These are phyloP conservation scores for Clonostachys rosea DNA, from an alignment of 2,329 filamentous ascomycete genomes.

Conservation along the genomic window DNA sequence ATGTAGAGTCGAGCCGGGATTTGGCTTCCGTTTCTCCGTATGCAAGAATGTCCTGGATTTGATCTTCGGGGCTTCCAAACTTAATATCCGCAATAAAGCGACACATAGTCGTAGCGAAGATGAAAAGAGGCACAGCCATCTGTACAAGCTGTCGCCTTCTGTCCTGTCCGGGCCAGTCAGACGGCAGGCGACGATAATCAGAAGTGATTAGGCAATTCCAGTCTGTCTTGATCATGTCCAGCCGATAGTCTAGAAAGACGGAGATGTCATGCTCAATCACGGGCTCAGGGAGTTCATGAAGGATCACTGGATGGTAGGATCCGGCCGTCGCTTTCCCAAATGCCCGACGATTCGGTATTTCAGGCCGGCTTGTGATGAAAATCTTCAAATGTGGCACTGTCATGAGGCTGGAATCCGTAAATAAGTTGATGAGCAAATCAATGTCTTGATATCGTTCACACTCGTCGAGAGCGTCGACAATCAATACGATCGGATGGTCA, in stretches of 20 bases:
- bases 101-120: slow-evolving; percentile 14
- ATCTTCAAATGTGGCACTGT: not conserved
- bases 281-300: slow-evolving; percentile 20
- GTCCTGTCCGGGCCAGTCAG: slow-evolving; percentile 3
- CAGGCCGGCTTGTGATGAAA: not conserved
- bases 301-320: slow-evolving; percentile 20
- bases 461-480: slow-evolving; percentile 1
- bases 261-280: slow-evolving; percentile 26
- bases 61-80: slow-evolving; percentile 4
- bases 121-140: slow-evolving; percentile 21
- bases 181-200: slow-evolving; percentile 3
- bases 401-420: too few species aligned
- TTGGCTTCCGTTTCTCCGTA: not conserved
- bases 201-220: slow-evolving; percentile 2
- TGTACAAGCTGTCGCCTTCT: slow-evolving; percentile 7
- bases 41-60: not conserved
- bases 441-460: not conserved
- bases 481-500: not conserved
- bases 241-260: slow-evolving; percentile 18
- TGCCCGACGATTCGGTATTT: slow-evolving; percentile 23
- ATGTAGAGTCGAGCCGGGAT: slow-evolving; percentile 2
- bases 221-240: slow-evolving; percentile 15
- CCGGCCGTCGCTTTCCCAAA: slow-evolving; percentile 18
- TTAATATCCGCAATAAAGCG: slow-evolving; percentile 6
- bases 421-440: too few species aligned